Evolutionary conservation across 2,329 filamentous ascomycete genomes (phyloP).

Genomic region (Fusarium sp.): DNA sequence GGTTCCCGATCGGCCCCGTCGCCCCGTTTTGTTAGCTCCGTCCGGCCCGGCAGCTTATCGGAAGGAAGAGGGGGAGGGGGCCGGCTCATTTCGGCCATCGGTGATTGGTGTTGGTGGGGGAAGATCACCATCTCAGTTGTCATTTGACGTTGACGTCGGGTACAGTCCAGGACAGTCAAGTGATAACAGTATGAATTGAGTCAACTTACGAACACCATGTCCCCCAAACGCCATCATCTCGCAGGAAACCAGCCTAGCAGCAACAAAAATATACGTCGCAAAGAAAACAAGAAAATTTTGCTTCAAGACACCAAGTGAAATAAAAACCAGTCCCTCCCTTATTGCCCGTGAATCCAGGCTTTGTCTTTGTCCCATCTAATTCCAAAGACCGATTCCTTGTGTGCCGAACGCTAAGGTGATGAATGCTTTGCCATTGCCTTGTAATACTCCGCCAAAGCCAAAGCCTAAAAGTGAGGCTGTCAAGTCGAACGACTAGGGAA

Average conservation of each 20-base stretch:
- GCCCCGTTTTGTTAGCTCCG: slow-evolving; percentile 20
- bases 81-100: slow-evolving; percentile 31
- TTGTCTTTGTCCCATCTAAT: slow-evolving; percentile 21
- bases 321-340: slow-evolving; percentile 10
- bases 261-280: slow-evolving; percentile 8
- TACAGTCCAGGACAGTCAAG: slow-evolving; percentile 13
- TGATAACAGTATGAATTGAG: slow-evolving; percentile 38
- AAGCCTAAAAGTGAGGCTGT: slow-evolving; percentile 44
- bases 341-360: slow-evolving; percentile 30
- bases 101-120: slow-evolving; percentile 23
- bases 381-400: slow-evolving; percentile 31
- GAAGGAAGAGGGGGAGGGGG: slow-evolving; percentile 4
- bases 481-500: slow-evolving; percentile 40
- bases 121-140: slow-evolving; percentile 14
- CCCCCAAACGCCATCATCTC: slow-evolving; percentile 36
- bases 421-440: slow-evolving; percentile 43
- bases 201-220: slow-evolving; percentile 32
- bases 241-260: slow-evolving; percentile 20
- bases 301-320: slow-evolving; percentile 20
- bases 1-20: slow-evolving; percentile 22
- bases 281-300: slow-evolving; percentile 20
- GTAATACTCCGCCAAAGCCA: slow-evolving; percentile 44
- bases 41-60: slow-evolving; percentile 28
- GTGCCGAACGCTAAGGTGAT: slow-evolving; percentile 34
- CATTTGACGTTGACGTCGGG: slow-evolving; percentile 7